Evolutionary conservation across 495 filamentous ascomycete genomes (phyloP), one percentile per base, ranked within the genome.

Genomic region (Penicillium mononematosum): DNA sequence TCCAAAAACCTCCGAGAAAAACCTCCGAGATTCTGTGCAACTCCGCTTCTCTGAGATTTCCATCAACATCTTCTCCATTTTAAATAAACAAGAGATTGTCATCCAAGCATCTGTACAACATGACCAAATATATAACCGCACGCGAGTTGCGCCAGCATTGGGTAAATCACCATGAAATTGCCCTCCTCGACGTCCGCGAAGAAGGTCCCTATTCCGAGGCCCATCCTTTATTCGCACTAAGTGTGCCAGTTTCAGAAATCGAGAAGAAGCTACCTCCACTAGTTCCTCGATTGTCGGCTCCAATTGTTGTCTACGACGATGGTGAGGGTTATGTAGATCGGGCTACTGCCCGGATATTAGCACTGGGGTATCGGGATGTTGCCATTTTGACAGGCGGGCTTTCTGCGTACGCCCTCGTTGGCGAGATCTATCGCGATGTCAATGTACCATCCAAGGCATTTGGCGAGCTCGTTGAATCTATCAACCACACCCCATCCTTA

Each of bases 401-500:
- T 5, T 51, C 60, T n/a, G 58, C 20, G 0, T 68, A 68, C 41
- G 38, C 58, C 1, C 55, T 39, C 3, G 53, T 64, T 14, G 66
- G 66, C 0, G 66, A 68, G 29, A 60, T 68, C 5, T 68, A 68
- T 50, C 63, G 66, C 19, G 66, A 68, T 59, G 63, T 68, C n/a
- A 58, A 58, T 45, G 66, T 68, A 1, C 66, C 66, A 9, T 68
- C 66, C 16, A 68, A 68, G 45, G 66, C 66, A 29, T 68, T 68
- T 44, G 66, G 66, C 31, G 66, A 68, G 43, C 58, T 68, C 6
- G 66, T 68, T 27, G 66, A 68, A 45, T 63, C 66, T 0, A 68
- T 68, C 58, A 61, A 56, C 45, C 60, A 66, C 45, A 68, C 66
- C 2, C 66, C 66, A 32, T 68, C 66, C 2, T 41, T 64, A n/a